These are phyloP conservation scores for Odontarrhena argentea DNA, from an alignment of 345 rosid species.

Conservation along the genomic window DNA sequence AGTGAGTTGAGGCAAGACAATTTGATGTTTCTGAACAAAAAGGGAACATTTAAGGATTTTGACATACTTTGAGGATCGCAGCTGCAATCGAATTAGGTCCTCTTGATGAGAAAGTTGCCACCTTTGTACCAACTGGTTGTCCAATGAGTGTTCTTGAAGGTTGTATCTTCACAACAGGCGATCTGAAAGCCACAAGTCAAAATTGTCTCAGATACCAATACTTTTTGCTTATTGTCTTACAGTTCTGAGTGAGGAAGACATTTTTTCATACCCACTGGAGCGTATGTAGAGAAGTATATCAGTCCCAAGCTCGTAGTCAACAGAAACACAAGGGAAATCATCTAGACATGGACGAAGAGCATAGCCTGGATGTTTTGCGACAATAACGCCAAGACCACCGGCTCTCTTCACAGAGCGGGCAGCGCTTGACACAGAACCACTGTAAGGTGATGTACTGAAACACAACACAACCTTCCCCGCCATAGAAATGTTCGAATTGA, in stretches of 20 bases:
- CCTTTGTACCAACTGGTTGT: slow-evolving; percentile 38
- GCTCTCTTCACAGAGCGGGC: slow-evolving; percentile 39
- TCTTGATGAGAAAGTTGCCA: slow-evolving; percentile 37
- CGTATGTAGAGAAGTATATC: slow-evolving; percentile 44
- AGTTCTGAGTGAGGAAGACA: background rate
- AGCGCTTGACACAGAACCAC: slow-evolving; percentile 33
- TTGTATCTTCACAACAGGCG: slow-evolving; percentile 32
- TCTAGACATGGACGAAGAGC: slow-evolving; percentile 33
- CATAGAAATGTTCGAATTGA: slow-evolving; percentile 33
- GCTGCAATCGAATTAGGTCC: slow-evolving; percentile 28
- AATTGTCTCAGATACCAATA: background rate
- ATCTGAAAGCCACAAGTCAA: slow-evolving; percentile 13
- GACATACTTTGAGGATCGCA: slow-evolving; percentile 35
- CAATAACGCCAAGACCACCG: slow-evolving; percentile 49
- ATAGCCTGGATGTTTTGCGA: slow-evolving; percentile 38
- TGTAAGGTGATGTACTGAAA: slow-evolving; percentile 32
- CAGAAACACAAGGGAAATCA: slow-evolving; percentile 47
- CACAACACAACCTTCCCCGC: slow-evolving; percentile 39
- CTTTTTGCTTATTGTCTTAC: background rate
- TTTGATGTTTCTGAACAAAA: background rate
- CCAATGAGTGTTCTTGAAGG: slow-evolving; percentile 28
- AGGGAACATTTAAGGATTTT: background rate
- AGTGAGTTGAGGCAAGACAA: background rate
- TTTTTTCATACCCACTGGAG: slow-evolving; percentile 39
- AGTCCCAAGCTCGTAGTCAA: slow-evolving; percentile 47